These are phyloP conservation scores for Fusarium guadeloupense DNA, from an alignment of 2,329 filamentous ascomycete genomes.

Conservation along the genomic window DNA sequence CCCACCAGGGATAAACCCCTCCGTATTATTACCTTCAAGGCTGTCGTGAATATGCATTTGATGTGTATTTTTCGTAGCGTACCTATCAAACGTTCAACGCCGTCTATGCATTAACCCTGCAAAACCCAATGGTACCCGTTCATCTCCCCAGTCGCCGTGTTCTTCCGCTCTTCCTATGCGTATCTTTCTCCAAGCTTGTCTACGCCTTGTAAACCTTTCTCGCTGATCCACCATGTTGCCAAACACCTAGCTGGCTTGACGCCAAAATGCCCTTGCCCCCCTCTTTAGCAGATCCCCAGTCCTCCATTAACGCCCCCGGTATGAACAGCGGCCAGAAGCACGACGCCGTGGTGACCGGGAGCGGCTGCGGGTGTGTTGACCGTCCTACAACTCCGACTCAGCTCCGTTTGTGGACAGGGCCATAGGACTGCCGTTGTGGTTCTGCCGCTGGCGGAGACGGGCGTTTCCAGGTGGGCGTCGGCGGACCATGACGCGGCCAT, in stretches of 20 bases:
- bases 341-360: too few species aligned
- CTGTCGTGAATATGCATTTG: constrained; percentile 15
- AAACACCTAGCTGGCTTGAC: constrained; percentile 8
- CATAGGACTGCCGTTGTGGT: constrained; percentile 67
- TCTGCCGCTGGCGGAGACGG: constrained; percentile 55
- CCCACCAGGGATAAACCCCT: too few species aligned
- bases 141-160: constrained; percentile 5
- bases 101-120: constrained; percentile 47
- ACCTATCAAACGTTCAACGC: constrained; percentile 46
- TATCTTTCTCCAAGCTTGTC: constrained; percentile 13
- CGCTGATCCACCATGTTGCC: constrained; percentile 6
- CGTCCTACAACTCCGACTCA: constrained; percentile 62
- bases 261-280: neutral
- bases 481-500: constrained; percentile 53
- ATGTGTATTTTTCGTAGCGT: constrained; percentile 42
- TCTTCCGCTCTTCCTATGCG: constrained; percentile 11
- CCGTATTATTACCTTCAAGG: neutral
- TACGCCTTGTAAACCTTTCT: constrained; percentile 10
- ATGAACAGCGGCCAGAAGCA: neutral
- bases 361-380: constrained; percentile 4
- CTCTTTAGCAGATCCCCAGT: neutral
- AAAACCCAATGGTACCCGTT: constrained; percentile 32
- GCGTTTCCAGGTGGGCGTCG: constrained; percentile 56
- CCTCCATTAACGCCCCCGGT: neutral
- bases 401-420: constrained; percentile 64